These are phyloP conservation scores for Uncinocarpus reesii DNA, from an alignment of 2,329 filamentous ascomycete species.

Conservation along the genomic window DNA sequence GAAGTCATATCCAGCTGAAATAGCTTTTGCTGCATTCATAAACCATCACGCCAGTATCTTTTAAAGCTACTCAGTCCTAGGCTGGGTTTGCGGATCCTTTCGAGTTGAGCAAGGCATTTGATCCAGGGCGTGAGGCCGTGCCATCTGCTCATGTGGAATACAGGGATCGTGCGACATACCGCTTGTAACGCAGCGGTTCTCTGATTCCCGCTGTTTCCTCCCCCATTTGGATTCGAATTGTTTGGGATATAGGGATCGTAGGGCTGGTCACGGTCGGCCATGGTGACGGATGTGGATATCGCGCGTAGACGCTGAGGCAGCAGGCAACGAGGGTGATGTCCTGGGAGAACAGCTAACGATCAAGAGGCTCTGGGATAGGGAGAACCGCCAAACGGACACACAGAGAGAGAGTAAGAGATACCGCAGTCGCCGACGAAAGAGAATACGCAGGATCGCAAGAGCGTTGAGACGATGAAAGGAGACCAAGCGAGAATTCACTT, in stretches of 20 bases:
- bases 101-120: too few relatives aligned
- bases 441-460: not conserved
- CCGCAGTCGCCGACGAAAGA: slow-evolving; percentile 1
- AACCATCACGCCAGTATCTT: too few relatives aligned
- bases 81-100: too few relatives aligned
- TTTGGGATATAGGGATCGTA: slow-evolving; percentile 86
- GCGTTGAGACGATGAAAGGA: not conserved
- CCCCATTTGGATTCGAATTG: slow-evolving; percentile 45
- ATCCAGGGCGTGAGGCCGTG: too few relatives aligned
- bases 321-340: not conserved
- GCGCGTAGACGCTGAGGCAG: not conserved
- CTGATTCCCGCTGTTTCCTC: slow-evolving; percentile 48
- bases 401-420: not conserved
- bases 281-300: slow-evolving; percentile 25
- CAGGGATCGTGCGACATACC: slow-evolving; percentile 52
- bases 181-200: slow-evolving; percentile 68
- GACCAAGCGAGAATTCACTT: not conserved
- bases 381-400: not conserved
- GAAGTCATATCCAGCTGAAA: not conserved
- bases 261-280: slow-evolving; percentile 53
- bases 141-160: too few relatives aligned
- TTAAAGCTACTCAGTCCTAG: too few relatives aligned
- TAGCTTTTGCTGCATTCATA: not conserved
- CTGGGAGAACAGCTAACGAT: not conserved
- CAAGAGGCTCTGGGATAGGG: not conserved